Conservation (phyloP, 805 yeast genomes). For the Starmerella stigmatis region DNA sequence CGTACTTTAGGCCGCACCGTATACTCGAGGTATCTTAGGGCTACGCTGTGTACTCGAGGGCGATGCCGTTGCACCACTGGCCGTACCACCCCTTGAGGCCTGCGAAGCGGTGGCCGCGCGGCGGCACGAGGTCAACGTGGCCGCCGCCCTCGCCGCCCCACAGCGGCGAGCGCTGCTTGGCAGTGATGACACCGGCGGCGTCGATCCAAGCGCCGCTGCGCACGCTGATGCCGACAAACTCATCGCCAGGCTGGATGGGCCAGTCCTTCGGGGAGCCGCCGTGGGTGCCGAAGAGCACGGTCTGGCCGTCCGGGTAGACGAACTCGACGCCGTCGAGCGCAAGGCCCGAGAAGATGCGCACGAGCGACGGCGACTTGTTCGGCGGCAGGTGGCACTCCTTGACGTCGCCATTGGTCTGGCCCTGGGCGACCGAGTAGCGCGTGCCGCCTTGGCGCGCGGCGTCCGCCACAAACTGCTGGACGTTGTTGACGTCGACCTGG, state of each 20-base stretch:
- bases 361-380: conserved; percentile 26
- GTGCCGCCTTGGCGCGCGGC: conserved; percentile 10
- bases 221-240: conserved; percentile 47
- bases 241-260: conserved; percentile 47
- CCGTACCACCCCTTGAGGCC: conserved; percentile 67
- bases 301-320: conserved; percentile 27
- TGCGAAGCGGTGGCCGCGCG: conserved; percentile 47
- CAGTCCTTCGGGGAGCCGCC: conserved; percentile 41
- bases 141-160: conserved; percentile 67
- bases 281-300: conserved; percentile 30
- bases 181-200: conserved; percentile 63
- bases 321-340: conserved; percentile 78
- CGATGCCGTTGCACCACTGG: conserved; percentile 64
- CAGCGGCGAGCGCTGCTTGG: conserved; percentile 34
- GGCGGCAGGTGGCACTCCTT: conserved; percentile 17
- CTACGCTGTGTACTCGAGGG: conserved; percentile 42
- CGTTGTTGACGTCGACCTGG: conserved; percentile 42
- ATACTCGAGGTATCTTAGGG: too few species aligned
- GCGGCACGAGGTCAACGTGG: conserved; percentile 48
- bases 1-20: too few species aligned
- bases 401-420: conserved; percentile 22
- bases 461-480: conserved; percentile 29
- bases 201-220: conserved; percentile 86
- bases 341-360: conserved; percentile 60
- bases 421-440: conserved; percentile 12